Evolutionary conservation across 805 yeast species (phyloP).

Genomic region (Sugiyamaella mastotermitis): DNA sequence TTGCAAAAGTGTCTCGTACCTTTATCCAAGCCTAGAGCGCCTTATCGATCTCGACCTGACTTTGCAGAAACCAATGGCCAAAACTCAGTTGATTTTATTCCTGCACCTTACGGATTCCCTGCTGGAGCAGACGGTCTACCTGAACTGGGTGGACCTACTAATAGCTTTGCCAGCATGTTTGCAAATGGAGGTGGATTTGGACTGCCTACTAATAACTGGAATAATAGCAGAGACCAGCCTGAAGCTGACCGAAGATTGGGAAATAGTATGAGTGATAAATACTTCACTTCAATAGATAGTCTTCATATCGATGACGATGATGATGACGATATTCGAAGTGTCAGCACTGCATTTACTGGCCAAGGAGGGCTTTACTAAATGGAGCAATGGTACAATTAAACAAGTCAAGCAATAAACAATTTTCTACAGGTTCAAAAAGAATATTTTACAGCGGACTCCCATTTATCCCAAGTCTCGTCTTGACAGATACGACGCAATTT

Average conservation of each 20-base stretch:
- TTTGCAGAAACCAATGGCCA: neutral
- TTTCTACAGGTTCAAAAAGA: neutral
- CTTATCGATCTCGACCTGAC: neutral
- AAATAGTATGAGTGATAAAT: constrained; percentile 20
- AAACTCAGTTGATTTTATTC: neutral
- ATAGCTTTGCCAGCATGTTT: too few relatives aligned
- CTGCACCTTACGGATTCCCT: neutral
- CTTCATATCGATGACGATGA: constrained; percentile 24
- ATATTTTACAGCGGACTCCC: neutral
- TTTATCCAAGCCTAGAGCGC: constrained; percentile 17
- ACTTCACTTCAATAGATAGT: constrained; percentile 16
- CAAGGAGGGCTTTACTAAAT: constrained; percentile 20
- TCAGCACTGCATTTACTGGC: constrained; percentile 19
- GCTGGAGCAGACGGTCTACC: neutral
- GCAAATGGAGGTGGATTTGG: neutral
- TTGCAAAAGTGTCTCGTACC: constrained; percentile 52
- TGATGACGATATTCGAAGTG: constrained; percentile 23
- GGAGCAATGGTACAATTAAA: neutral
- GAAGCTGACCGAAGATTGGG: constrained; percentile 11
- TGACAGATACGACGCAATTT: too few relatives aligned
- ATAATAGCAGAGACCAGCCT: neutral
- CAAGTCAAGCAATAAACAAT: neutral
- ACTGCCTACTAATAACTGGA: constrained; percentile 2
- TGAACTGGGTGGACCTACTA: neutral
- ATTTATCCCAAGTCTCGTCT: too few relatives aligned